Base-by-base conservation (phyloP, 257 asterid species). In the Capsicum rhomboideum region DNA sequence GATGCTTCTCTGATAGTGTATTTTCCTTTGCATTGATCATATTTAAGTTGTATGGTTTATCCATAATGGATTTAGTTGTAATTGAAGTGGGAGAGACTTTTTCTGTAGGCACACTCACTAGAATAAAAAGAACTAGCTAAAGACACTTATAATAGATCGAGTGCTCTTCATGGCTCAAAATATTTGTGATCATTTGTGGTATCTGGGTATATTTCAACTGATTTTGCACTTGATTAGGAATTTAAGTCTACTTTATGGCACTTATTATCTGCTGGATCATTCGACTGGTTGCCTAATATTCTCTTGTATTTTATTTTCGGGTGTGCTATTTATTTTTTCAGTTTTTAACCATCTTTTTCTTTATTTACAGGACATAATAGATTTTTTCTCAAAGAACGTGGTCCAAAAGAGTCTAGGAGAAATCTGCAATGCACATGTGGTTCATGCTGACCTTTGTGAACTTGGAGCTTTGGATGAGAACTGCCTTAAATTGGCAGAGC, bases 361-460 rank as follows among this genome's bases (percentile, higher is more conserved):
- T 82, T 80, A 44, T 68, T 58, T 89, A 79, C 97, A 95, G 98
- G 97, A 93, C 83, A 95, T 97, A 49, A 89, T 93, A 26, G 91
- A 90, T 0, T 93, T 97, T 86, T 97, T 95, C 86, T 78, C 94
- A 0, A 91, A 28, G 87, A 93, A 93, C 92, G 93, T 97, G 92
- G 98, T 93, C 85, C 92, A 88, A 11, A 97, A 93, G 85, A 92
- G 89, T 83, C 91, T 96, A 3, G 98, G 99, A 34, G 42, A 97
- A 8, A 96, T 96, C 80, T 96, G 98, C 92, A 94, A 96, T 31
- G 97, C 97, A 16, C 98, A 94, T 9, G 99, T 96, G 49, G 99
- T 96, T 82, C 98, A 94, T 64, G 95, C 98, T 6, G 99, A 94
- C 84, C 85, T 86, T 10, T 91, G 98, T 79, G 93, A 88, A 54